phyloP scores from a whole-genome alignment of 805 yeast species.

The Candida chauliodis region DNA sequence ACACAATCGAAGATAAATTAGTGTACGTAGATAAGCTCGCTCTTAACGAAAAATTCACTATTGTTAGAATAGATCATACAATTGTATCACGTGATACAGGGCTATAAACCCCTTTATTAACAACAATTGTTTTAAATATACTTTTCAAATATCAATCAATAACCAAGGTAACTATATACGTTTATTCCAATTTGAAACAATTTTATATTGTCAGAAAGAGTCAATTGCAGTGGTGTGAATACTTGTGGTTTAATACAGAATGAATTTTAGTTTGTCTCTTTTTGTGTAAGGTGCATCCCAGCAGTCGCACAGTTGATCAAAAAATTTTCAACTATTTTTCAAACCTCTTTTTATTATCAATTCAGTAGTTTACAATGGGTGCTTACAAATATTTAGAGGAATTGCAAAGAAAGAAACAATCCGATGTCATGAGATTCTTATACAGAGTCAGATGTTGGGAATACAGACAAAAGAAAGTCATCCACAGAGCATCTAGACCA shows the following conservation, averaged over 20 bases:
- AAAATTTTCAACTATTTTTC: conserved; percentile 6
- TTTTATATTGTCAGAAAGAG: no score
- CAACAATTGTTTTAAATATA: no score
- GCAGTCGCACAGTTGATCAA: conserved; percentile 3
- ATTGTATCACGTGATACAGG: neutral
- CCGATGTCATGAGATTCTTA: conserved; percentile 98
- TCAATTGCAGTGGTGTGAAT: no score
- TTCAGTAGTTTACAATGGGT: conserved; percentile 64
- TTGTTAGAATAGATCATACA: neutral
- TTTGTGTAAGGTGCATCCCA: conserved; percentile 2
- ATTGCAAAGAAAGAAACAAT: conserved; percentile 99
- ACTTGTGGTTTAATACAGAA: no score
- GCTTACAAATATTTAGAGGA: conserved; percentile 99
- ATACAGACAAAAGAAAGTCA: conserved; percentile 97
- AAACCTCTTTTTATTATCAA: conserved; percentile 5
- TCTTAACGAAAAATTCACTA: no score
- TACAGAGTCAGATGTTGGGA: conserved; percentile 99
- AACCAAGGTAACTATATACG: no score
- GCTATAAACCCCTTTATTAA: no score
- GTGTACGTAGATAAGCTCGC: no score
- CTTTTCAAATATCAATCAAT: no score
- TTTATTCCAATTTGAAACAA: no score
- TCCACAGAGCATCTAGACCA: conserved; percentile 98
- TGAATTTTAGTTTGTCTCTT: no score
- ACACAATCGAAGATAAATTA: no score